These are phyloP conservation scores for Cercophora newfieldiana DNA, from an alignment of 495 filamentous ascomycete species.

Conservation along the genomic window DNA sequence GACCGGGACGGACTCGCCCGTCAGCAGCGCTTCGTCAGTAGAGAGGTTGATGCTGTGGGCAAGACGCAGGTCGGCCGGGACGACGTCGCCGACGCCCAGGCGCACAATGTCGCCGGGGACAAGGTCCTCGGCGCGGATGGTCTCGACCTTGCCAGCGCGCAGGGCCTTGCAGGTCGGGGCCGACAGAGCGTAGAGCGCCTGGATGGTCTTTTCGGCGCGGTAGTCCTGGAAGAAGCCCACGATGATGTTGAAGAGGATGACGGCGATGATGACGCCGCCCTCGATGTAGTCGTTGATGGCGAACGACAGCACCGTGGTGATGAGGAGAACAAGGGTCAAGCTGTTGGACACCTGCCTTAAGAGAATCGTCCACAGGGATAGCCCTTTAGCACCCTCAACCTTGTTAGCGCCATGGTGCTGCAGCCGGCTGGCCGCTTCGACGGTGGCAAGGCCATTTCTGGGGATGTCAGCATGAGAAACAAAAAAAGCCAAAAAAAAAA, in stretches of 20 bases:
- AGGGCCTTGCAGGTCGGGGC: slow-evolving; percentile 77
- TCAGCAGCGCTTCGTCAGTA: slow-evolving; percentile 47
- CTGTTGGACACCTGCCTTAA: slow-evolving; percentile 58
- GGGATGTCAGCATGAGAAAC: neutral
- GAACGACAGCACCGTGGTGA: slow-evolving; percentile 83
- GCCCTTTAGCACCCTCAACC: slow-evolving; percentile 50
- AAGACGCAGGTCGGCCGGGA: slow-evolving; percentile 74
- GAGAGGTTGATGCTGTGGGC: slow-evolving; percentile 74
- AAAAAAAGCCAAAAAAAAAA: neutral
- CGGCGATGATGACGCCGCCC: slow-evolving; percentile 77
- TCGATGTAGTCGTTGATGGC: slow-evolving; percentile 80
- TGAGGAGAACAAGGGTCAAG: slow-evolving; percentile 56
- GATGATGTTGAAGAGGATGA: slow-evolving; percentile 79
- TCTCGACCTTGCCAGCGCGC: slow-evolving; percentile 62
- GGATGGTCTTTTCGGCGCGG: slow-evolving; percentile 83
- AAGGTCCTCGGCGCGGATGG: slow-evolving; percentile 63
- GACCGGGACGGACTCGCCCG: slow-evolving; percentile 64
- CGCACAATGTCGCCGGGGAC: slow-evolving; percentile 79
- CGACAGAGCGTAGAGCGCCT: slow-evolving; percentile 72
- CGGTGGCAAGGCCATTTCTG: slow-evolving; percentile 42
- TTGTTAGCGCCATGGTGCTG: slow-evolving; percentile 51
- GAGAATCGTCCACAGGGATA: slow-evolving; percentile 57
- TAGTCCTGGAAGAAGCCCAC: slow-evolving; percentile 78
- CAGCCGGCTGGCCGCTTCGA: slow-evolving; percentile 47
- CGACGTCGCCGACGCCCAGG: slow-evolving; percentile 77